Evolutionary conservation across 73 alveolate genomes (phyloP), one percentile per base, ranked within the genome.

Genomic region (Paramecium bursaria): DNA sequence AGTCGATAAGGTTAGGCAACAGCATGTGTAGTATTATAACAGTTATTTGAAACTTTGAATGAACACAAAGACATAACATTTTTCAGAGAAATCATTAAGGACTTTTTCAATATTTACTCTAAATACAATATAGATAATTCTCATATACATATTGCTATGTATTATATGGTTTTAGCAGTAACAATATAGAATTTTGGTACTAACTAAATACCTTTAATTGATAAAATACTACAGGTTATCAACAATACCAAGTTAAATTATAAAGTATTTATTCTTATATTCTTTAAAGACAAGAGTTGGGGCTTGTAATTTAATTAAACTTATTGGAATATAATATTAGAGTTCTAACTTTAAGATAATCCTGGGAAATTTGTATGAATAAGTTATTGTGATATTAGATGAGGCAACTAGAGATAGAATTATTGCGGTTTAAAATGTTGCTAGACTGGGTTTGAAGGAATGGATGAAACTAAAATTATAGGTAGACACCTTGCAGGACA

Each of bases 321-420:
- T 67, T 21, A 67, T 67, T 14, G 82, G 60, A 7, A 35, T 33
- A 11, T 4, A 67, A 44, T 67, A 67, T 42, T 67, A 67, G 44
- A 67, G 44, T 42, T 67, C 82, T 35, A 67, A 67, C 44, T 67
- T 67, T 14, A 67, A 67, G 44, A 67, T 67, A 11, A 47, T 47
- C 0, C 44, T 67, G 44, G 82, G 82, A 17, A 42, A 67, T 67
- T 67, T 67, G 21, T 57, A 67, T 35, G 82, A 67, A 39, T 67
- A 67, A 67, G 82, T 67, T 67, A 67, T 67, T 14, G 21, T 67
- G 15, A 47, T 67, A 67, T 42, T 67, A 2, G 82, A 67, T 15
- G 82, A 67, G 19, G 33, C 82, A 2, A 67, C 82, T 0, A 67
- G 55, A 42, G 82, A 67, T 67, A 67, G 82, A 67, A 57, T 67